Percentiles rank a stretch among this genome's conserved stretches.
phyloP scores from a whole-genome alignment of 2,329 filamentous ascomycete species.

The Cadophora luteo-olivacea region DNA sequence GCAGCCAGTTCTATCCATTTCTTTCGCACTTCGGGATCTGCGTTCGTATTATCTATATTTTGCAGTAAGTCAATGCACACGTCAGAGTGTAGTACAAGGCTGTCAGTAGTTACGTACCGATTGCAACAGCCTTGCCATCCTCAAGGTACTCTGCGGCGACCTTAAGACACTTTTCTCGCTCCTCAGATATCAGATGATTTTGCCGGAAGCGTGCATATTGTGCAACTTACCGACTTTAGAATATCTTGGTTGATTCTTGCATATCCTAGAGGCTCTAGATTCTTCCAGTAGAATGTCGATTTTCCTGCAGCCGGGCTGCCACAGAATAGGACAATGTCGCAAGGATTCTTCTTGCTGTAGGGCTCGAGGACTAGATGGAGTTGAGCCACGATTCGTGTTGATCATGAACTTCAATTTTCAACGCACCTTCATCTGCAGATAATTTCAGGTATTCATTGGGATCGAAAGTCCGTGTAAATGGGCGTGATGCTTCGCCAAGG shows the following conservation, averaged over 20 bases:
- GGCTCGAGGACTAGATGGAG: slow-evolving; percentile 32
- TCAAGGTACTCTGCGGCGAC: slow-evolving; percentile 70
- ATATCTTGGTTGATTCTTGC: slow-evolving; percentile 89
- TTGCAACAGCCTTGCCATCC: slow-evolving; percentile 71
- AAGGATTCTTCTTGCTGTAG: slow-evolving; percentile 63
- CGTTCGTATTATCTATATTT: slow-evolving; percentile 88
- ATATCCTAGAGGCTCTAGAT: slow-evolving; percentile 80
- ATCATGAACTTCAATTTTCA: neutral
- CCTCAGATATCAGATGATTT: slow-evolving; percentile 34
- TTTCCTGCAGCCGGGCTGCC: slow-evolving; percentile 92
- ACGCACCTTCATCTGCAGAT: slow-evolving; percentile 36
- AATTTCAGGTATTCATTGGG: slow-evolving; percentile 60
- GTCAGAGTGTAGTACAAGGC: neutral
- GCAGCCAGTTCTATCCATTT: slow-evolving; percentile 79
- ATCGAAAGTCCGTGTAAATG: slow-evolving; percentile 76
- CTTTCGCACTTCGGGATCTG: slow-evolving; percentile 77
- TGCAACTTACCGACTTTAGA: slow-evolving; percentile 69
- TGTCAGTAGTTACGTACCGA: slow-evolving; percentile 64
- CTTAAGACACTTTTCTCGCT: slow-evolving; percentile 72
- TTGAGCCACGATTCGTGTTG: slow-evolving; percentile 18
- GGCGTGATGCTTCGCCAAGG: slow-evolving; percentile 67
- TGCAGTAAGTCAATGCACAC: neutral
- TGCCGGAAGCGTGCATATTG: slow-evolving; percentile 14
- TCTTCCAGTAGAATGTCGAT: slow-evolving; percentile 85
- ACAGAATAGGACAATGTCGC: slow-evolving; percentile 84